Base-by-base conservation (phyloP, 345 rosid species). In the Arabis hirsuta region DNA sequence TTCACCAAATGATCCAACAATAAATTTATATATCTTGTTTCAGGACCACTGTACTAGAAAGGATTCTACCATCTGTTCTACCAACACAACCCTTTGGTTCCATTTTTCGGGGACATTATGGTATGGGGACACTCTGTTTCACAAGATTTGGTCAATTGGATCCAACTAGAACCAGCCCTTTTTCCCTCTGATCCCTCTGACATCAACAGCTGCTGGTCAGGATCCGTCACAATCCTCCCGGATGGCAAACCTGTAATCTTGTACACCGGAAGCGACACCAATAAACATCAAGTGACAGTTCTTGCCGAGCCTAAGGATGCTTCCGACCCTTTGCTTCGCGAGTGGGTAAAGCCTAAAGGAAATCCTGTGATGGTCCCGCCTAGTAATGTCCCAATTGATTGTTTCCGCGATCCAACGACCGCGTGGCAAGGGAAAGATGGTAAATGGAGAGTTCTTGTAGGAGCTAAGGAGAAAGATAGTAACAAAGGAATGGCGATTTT, bases 111-210 rank as follows among this genome's bases (percentile, higher is more conserved):
- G 31, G 64, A 68, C 3, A 59, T 9, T 3, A 87, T 87, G 56
- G 54, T 82, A 34, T 88, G 88, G 93, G 96, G 85, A 19, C 96
- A 90, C 80, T 82, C 93, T 50, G 87, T 83, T 54, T 83, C 91
- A 7, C 72, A 76, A 71, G 92, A 91, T 74, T 81, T 91, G 56
- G 75, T 91, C 69, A 83, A 85, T 5, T 91, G 97, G 96, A 46
- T 83, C 61, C 81, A 77, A 73, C 87, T 91, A 31, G 57, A 76
- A 26, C 81, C 64, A 62, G 95, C 92, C 52, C 79, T 91, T 54
- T 8, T 16, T 34, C 95, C 95, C 6, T 53, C 89, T 0, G 82
- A 82, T 72, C 65, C 87, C 22, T 87, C 29, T 55, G 95, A 91
- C 76, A 73, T 73, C 60, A 84, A 67, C 52, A 81, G 91, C 58